Percentiles rank a stretch among this genome's conserved stretches.
Evolutionary conservation across 2,329 filamentous ascomycete species (phyloP).

Genomic region (Ophiostoma ulmi): DNA sequence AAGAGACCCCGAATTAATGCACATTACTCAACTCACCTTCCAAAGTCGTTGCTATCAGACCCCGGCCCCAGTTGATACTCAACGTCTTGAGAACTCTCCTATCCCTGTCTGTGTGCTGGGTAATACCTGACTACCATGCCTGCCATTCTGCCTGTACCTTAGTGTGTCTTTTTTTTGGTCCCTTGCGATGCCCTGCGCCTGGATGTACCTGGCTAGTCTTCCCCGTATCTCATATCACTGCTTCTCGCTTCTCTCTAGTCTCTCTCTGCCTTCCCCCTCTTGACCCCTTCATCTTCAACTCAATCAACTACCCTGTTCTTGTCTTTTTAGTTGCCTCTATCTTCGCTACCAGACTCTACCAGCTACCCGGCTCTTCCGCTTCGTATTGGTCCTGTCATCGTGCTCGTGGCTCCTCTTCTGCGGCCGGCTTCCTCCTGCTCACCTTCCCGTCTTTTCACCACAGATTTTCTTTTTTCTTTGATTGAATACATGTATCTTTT

Average conservation of each 20-base stretch:
- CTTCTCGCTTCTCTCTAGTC: neutral
- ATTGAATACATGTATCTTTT: neutral
- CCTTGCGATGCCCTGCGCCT: neutral
- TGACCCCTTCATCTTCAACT: neutral
- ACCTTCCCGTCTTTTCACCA: neutral
- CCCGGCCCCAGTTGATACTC: neutral
- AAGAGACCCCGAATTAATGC: too few species aligned
- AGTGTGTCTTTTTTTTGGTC: neutral
- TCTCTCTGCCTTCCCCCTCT: neutral
- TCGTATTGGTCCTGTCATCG: neutral
- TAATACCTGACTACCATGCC: neutral
- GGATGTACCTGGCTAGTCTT: neutral
- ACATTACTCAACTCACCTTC: neutral
- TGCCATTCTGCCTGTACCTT: neutral
- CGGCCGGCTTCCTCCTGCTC: neutral
- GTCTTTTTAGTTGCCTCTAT: neutral
- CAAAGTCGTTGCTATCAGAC: neutral
- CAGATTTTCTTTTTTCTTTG: neutral
- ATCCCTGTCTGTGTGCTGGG: constrained; percentile 2
- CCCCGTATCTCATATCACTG: neutral
- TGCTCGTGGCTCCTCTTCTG: neutral
- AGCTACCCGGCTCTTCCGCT: constrained; percentile 2
- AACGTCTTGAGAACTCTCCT: neutral
- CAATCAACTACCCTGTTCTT: too few species aligned
- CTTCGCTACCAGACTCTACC: neutral